phyloP scores from a whole-genome alignment of 805 yeast species.

The Diddensiella santjacobensis region DNA sequence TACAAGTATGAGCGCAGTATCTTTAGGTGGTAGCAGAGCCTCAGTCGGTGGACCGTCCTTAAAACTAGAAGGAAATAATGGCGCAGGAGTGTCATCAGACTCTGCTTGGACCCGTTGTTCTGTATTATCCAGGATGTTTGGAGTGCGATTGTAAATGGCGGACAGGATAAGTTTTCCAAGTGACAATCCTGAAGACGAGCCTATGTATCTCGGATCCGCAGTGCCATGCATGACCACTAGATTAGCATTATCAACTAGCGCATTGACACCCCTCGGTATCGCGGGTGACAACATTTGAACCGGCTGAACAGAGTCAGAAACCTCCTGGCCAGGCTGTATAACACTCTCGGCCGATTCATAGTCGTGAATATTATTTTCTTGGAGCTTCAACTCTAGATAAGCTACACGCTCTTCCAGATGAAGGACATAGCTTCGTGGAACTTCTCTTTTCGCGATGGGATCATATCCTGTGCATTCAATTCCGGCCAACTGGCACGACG shows the following conservation, averaged over 20 bases:
- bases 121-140: constrained; percentile 6
- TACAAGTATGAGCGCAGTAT: constrained; percentile 61
- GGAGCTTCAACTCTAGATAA: constrained; percentile 50
- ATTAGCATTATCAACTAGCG: constrained; percentile 21
- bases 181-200: constrained; percentile 49
- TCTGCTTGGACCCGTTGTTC: constrained; percentile 22
- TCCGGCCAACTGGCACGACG: constrained; percentile 38
- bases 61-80: constrained; percentile 24
- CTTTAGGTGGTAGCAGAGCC: constrained; percentile 65
- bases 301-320: not conserved
- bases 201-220: constrained; percentile 10
- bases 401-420: constrained; percentile 65
- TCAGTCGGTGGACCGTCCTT: constrained; percentile 29
- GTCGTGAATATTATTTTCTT: constrained; percentile 36
- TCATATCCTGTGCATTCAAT: constrained; percentile 79
- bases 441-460: constrained; percentile 81
- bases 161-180: constrained; percentile 75
- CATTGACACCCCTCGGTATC: not conserved
- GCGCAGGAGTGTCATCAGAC: not conserved
- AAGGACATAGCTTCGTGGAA: constrained; percentile 68
- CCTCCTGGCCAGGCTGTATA: no score
- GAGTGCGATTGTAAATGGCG: constrained; percentile 49
- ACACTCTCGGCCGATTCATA: not conserved
- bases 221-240: constrained; percentile 11
- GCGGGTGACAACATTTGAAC: not conserved